Base-by-base conservation (phyloP, 371 early-diverging fungal species). In the Fennellomyces sp. region DNA sequence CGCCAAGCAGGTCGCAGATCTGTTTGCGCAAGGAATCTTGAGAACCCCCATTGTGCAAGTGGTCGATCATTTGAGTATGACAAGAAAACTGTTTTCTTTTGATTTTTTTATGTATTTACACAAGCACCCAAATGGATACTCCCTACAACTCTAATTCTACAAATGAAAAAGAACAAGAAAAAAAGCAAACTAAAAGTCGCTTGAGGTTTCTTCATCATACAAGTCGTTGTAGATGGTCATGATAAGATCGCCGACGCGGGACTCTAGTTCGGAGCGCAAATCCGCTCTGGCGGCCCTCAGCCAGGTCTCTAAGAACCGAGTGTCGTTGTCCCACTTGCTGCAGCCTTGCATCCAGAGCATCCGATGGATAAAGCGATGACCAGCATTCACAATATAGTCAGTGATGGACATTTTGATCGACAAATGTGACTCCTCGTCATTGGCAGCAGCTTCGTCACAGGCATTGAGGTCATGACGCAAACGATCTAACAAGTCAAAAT, bases 181-280 rank as follows among this genome's bases (percentile, higher is more conserved):
- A 13, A 41, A 10, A 41, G 41, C 6, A 41, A 41, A 19, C n/a
- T 23, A 36, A 21, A 35, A 30, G 19, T 35, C 53, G n/a, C 23
- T n/a, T 23, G 45, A 17, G 53, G 8, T 11, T 30, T 58, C 58
- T 33, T 50, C 31, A n/a, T 45, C 45, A 33, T 61, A 61, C 12
- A 61, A 10, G 23, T 61, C 54, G 28, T 54, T 50, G 50, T 53
- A 61, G 47, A 61, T 41, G 27, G 61, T 54, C 61, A 61, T 61
- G 54, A 61, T 53, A 26, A 61, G 52, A 19, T 61, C 61, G 30
- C 61, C 61, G 13, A 48, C 47, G 12, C 61, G 52, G 30, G 45
- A 19, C 33, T 61, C 61, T 13, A 61, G 26, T 47, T 61, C 61
- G 25, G 52, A 42, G 0, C 54, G 41, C 4, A 61, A 30, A 10